These are phyloP conservation scores for Penicillium oxalicum DNA, from an alignment of 2,329 filamentous ascomycete genomes.

Conservation along the genomic window DNA sequence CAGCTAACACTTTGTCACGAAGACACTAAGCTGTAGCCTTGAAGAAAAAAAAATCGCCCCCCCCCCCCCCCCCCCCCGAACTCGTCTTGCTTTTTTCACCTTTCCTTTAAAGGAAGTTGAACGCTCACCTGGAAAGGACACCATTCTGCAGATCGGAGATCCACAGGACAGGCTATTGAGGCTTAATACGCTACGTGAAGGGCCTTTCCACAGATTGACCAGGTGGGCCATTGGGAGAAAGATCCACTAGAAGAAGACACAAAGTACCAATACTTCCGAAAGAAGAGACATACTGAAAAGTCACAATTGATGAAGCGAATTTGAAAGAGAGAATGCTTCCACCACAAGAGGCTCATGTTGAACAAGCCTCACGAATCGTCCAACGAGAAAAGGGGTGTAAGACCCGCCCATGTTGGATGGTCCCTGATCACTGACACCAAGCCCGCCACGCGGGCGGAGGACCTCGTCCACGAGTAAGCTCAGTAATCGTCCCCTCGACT, in stretches of 20 bases:
- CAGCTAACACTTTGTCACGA: neutral
- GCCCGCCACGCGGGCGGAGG: neutral
- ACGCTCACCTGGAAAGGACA: too few species aligned
- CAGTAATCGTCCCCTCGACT: constrained; percentile 2
- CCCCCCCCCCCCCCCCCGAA: neutral
- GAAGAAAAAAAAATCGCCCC: too few species aligned
- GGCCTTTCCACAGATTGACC: too few species aligned
- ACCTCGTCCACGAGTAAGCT: neutral
- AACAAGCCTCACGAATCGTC: neutral
- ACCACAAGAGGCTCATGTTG: neutral
- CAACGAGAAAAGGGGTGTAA: neutral
- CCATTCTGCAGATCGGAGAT: too few species aligned
- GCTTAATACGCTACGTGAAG: too few species aligned
- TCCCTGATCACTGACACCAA: neutral
- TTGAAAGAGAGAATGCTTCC: constrained; percentile 1
- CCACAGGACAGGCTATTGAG: too few species aligned
- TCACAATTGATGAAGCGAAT: neutral
- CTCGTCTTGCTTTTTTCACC: neutral
- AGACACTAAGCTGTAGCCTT: neutral
- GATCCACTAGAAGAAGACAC: too few species aligned
- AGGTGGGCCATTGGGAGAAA: too few species aligned
- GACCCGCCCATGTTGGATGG: neutral
- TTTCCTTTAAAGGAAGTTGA: too few species aligned
- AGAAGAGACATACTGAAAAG: too few species aligned
- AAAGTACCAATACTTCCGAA: too few species aligned